Conservation (phyloP, 2,329 filamentous ascomycete genomes). For the Hirsutella minnesotensis region DNA sequence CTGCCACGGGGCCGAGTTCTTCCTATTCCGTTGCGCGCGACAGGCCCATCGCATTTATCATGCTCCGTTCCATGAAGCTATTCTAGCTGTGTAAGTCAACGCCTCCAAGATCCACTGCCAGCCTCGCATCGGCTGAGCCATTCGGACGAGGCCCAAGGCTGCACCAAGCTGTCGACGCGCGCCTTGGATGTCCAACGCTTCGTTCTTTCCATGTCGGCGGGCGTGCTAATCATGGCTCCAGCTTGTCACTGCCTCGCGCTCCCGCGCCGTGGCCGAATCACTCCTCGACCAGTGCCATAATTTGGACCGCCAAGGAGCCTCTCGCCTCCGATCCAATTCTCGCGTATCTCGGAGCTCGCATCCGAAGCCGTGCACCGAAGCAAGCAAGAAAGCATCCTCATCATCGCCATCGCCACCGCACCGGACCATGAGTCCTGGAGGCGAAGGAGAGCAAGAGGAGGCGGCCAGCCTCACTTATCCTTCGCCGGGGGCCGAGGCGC, state of each 20-base stretch:
- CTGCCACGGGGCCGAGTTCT: constrained; percentile 28
- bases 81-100: constrained; percentile 24
- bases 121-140: constrained; percentile 3
- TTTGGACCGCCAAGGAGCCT: no score
- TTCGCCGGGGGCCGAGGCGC: constrained; percentile 30
- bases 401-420: no score
- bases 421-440: constrained; percentile 19
- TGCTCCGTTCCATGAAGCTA: constrained; percentile 22
- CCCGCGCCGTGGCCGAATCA: no score
- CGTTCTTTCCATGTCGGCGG: not conserved
- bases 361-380: no score
- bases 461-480: constrained; percentile 30
- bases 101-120: constrained; percentile 3
- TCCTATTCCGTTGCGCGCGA: constrained; percentile 31
- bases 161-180: constrained; percentile 1
- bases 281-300: no score
- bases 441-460: constrained; percentile 23
- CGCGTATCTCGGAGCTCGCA: no score
- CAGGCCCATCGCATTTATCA: constrained; percentile 31
- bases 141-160: constrained; percentile 2
- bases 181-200: no score
- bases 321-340: no score
- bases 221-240: constrained; percentile 11
- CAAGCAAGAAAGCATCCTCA: no score
- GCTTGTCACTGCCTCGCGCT: not conserved